phyloP scores from a whole-genome alignment of 352 stramenopile species.

The Globisporangium okanoganense region DNA sequence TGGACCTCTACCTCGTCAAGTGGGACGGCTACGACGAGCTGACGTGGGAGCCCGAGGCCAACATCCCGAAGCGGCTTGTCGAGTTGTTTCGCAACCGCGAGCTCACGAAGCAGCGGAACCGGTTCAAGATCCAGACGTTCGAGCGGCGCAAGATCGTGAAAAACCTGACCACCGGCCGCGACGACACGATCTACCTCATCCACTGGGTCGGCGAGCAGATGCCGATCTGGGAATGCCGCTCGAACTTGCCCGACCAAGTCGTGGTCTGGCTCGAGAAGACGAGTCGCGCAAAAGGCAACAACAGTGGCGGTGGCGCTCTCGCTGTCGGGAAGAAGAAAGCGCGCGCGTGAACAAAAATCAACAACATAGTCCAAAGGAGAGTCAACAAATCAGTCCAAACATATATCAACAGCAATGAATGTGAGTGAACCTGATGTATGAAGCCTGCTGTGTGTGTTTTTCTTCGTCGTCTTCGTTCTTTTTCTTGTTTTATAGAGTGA shows the following conservation, averaged over 20 bases:
- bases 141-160: conserved; percentile 45
- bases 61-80: conserved; percentile 63
- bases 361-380: neutral
- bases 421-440: neutral
- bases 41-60: conserved; percentile 69
- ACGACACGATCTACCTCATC: conserved; percentile 71
- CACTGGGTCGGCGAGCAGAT: conserved; percentile 50
- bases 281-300: conserved; percentile 22
- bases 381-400: neutral
- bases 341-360: conserved; percentile 13
- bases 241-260: conserved; percentile 49
- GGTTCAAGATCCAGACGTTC: conserved; percentile 57
- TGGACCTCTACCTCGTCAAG: conserved; percentile 71
- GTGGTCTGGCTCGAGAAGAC: conserved; percentile 72
- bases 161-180: conserved; percentile 49
- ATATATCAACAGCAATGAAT: neutral
- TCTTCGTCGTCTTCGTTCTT: conserved; percentile 8
- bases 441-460: neutral
- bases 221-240: conserved; percentile 50
- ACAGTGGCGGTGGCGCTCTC: neutral
- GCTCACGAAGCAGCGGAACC: conserved; percentile 34
- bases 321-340: conserved; percentile 39
- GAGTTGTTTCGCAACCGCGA: conserved; percentile 56
- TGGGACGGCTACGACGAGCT: conserved; percentile 79
- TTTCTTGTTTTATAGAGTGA: neutral